These are phyloP conservation scores for Kluyveromyces dobzhanskii DNA, from an alignment of 805 yeast genomes.

Conservation along the genomic window DNA sequence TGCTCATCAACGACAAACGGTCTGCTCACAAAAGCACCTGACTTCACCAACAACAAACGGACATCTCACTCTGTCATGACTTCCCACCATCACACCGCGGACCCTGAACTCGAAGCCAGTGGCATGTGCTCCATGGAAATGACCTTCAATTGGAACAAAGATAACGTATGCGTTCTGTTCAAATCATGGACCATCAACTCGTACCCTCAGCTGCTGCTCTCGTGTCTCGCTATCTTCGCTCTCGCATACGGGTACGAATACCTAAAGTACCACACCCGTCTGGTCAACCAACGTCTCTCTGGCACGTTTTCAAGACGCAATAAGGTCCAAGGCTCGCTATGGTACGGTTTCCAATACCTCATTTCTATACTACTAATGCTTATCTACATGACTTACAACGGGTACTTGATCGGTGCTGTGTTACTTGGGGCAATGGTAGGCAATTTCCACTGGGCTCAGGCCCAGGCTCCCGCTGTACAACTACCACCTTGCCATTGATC, in stretches of 20 bases:
- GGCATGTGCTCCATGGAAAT: conserved; percentile 52
- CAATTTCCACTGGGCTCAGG: conserved; percentile 47
- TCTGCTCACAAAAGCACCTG: too few species aligned
- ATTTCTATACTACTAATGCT: conserved; percentile 70
- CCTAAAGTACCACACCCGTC: conserved; percentile 18
- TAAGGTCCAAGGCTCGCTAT: conserved; percentile 30
- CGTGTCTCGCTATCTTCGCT: conserved; percentile 40
- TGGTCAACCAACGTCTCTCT: background rate
- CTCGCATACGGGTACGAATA: conserved; percentile 57
- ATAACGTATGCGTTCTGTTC: conserved; percentile 64
- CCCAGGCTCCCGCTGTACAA: conserved; percentile 7
- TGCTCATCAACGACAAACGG: too few species aligned
- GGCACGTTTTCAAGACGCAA: conserved; percentile 2
- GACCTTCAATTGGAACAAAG: conserved; percentile 74
- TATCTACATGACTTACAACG: conserved; percentile 79
- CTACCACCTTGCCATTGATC: conserved; percentile 21
- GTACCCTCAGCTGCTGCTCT: conserved; percentile 39
- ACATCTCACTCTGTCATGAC: too few species aligned
- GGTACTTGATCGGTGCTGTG: conserved; percentile 75
- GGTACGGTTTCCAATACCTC: conserved; percentile 59
- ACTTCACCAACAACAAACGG: too few species aligned
- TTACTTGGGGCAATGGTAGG: conserved; percentile 68
- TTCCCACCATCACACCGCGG: too few species aligned
- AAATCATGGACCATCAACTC: conserved; percentile 73
- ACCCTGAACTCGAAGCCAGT: too few species aligned